Conservation (phyloP, 208 protist species). For the Acanthamoeba triangularis region DNA sequence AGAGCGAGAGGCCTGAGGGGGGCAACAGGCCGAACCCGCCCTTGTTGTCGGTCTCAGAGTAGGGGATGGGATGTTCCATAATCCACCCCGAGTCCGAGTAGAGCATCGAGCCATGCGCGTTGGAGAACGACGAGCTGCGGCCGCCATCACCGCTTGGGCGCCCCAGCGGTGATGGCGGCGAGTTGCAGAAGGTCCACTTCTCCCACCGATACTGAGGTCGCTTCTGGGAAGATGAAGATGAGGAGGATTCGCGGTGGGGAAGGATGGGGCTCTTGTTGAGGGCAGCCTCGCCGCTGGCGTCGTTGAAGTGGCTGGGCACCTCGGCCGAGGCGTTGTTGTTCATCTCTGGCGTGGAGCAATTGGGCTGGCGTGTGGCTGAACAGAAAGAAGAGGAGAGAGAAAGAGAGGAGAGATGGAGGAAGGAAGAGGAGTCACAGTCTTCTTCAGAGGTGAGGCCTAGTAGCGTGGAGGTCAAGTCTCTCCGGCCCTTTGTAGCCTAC, state of each 20-base stretch:
- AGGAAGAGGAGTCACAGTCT: no score
- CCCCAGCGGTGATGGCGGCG: neutral
- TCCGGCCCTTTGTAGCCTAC: no score
- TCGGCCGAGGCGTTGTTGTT: no score
- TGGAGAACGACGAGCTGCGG: neutral
- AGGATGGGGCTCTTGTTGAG: no score
- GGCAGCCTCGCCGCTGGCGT: no score
- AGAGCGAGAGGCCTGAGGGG: neutral
- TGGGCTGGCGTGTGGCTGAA: no score
- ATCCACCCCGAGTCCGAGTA: slow-evolving; percentile 31
- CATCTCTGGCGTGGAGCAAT: no score
- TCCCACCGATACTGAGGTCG: slow-evolving; percentile 3
- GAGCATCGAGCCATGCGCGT: neutral
- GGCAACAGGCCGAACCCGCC: neutral
- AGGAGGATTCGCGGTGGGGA: no score
- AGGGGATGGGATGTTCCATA: slow-evolving; percentile 2
- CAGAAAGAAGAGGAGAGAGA: no score
- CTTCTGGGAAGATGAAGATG: neutral
- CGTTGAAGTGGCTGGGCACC: neutral
- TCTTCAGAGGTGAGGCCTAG: no score
- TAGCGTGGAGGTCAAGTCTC: no score
- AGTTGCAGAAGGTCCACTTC: slow-evolving; percentile 51
- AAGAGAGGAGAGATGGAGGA: no score
- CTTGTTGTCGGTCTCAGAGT: neutral
- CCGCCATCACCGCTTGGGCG: neutral